A percentile compares a stretch with the other conserved stretches of the same genome.
Conservation (phyloP, 1,284 basidiomycete genomes). For the Tilletiaria anomala region DNA sequence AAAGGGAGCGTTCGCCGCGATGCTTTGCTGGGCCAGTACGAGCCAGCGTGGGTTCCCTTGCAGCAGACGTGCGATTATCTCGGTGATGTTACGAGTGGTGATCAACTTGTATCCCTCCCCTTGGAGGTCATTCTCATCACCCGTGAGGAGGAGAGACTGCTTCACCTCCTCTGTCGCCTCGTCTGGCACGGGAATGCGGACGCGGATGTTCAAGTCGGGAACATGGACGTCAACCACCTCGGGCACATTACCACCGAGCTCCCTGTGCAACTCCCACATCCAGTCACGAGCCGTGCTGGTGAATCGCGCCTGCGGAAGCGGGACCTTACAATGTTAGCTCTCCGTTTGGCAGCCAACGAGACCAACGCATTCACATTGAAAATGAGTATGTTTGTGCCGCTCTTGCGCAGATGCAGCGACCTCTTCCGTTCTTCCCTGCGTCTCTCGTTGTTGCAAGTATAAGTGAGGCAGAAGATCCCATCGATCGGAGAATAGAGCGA, state of each 20-base stretch:
- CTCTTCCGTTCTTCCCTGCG: background rate
- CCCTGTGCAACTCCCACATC: conserved; percentile 65
- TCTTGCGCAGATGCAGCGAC: conserved; percentile 41
- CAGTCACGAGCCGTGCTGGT: conserved; percentile 62
- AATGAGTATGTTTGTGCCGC: conserved; percentile 61
- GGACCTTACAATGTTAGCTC: background rate
- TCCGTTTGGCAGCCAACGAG: background rate
- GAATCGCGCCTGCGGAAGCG: conserved; percentile 10
- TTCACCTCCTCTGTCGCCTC: conserved; percentile 40
- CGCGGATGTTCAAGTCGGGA: conserved; percentile 48
- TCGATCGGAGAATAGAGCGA: conserved; percentile 70
- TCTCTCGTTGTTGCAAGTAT: conserved; percentile 15
- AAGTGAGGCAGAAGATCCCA: conserved; percentile 60
- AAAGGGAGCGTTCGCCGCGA: too few species aligned
- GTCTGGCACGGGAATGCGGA: conserved; percentile 53
- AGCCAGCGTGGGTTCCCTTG: too few species aligned
- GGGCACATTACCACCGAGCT: conserved; percentile 47
- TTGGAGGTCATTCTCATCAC: too few species aligned
- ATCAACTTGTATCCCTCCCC: too few species aligned
- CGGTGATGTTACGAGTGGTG: too few species aligned
- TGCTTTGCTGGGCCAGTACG: too few species aligned
- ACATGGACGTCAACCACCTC: conserved; percentile 44
- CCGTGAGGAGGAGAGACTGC: too few species aligned
- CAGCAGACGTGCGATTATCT: too few species aligned
- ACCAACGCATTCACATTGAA: conserved; percentile 47